Evolutionary conservation across 2,329 filamentous ascomycete species (phyloP).

Genomic region (Claviceps arundinis): DNA sequence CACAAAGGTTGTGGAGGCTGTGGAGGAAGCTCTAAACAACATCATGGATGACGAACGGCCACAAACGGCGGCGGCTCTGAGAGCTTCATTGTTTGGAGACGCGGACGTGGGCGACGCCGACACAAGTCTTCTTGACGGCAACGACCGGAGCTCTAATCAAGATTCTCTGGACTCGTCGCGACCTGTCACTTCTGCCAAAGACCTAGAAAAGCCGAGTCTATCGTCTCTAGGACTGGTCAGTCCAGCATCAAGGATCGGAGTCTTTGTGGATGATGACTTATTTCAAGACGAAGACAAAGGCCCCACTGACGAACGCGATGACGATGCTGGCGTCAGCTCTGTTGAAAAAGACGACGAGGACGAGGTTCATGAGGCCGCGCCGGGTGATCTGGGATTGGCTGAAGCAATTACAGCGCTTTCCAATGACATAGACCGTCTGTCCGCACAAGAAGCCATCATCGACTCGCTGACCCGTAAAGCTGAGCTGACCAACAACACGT

Average conservation of each 20-base stretch:
- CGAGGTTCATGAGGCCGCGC: constrained; percentile 84
- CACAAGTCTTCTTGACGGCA: constrained; percentile 36
- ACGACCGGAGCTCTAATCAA: constrained; percentile 47
- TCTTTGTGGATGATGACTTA: constrained; percentile 86
- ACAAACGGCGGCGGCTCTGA: constrained; percentile 49
- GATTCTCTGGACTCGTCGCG: constrained; percentile 45
- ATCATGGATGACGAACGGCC: constrained; percentile 73
- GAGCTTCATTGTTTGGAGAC: constrained; percentile 49
- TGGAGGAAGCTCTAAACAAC: constrained; percentile 82
- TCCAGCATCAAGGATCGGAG: constrained; percentile 72
- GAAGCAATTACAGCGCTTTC: constrained; percentile 86
- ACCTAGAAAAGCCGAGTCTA: constrained; percentile 65
- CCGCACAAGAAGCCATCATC: constrained; percentile 78
- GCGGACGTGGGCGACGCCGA: constrained; percentile 21
- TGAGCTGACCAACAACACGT: constrained; percentile 91
- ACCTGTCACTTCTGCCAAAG: constrained; percentile 22
- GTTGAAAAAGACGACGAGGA: constrained; percentile 50
- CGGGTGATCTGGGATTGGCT: constrained; percentile 81
- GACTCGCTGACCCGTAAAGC: constrained; percentile 88
- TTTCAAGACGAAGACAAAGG: constrained; percentile 83
- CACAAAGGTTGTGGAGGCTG: constrained; percentile 73
- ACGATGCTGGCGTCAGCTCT: constrained; percentile 49
- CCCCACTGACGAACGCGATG: constrained; percentile 64
- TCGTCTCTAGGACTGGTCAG: constrained; percentile 85
- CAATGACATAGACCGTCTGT: constrained; percentile 78